phyloP scores from a whole-genome alignment of 345 rosid genomes.

The Lagerstroemia speciosa region DNA sequence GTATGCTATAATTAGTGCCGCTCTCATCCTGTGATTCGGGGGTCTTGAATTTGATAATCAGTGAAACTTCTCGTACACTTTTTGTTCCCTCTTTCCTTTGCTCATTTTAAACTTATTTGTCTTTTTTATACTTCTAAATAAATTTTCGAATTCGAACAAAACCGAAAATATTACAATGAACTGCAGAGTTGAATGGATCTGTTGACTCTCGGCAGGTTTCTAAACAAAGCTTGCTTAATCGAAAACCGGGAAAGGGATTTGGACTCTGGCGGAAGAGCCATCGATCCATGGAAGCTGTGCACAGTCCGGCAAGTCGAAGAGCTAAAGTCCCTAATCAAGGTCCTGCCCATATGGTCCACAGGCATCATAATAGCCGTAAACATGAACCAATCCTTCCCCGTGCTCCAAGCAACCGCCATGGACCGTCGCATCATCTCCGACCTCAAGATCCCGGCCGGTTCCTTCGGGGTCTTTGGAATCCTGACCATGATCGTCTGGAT shows the following conservation, averaged over 20 bases:
- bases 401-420: constrained; percentile 36
- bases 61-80: too few species aligned
- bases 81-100: too few species aligned
- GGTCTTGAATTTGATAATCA: too few species aligned
- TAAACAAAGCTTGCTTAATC: constrained; percentile 48
- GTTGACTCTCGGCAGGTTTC: constrained; percentile 15
- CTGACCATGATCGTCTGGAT: constrained; percentile 22
- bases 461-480: constrained; percentile 21
- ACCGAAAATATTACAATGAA: too few species aligned
- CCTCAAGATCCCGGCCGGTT: constrained; percentile 29
- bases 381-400: constrained; percentile 41
- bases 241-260: constrained; percentile 26
- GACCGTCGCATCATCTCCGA: constrained; percentile 26
- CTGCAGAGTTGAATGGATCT: too few species aligned
- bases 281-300: constrained; percentile 36
- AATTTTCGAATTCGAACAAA: too few species aligned
- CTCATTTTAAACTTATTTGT: too few species aligned
- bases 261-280: constrained; percentile 24
- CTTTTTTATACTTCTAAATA: too few species aligned
- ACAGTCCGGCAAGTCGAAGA: constrained; percentile 48
- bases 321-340: constrained; percentile 39
- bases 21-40: too few species aligned
- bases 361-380: constrained; percentile 33
- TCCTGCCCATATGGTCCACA: constrained; percentile 47
- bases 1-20: too few species aligned